Percentiles rank a stretch among this genome's conserved stretches.
Conservation (phyloP, 1,284 basidiomycete species). For the Fomes fomentarius region DNA sequence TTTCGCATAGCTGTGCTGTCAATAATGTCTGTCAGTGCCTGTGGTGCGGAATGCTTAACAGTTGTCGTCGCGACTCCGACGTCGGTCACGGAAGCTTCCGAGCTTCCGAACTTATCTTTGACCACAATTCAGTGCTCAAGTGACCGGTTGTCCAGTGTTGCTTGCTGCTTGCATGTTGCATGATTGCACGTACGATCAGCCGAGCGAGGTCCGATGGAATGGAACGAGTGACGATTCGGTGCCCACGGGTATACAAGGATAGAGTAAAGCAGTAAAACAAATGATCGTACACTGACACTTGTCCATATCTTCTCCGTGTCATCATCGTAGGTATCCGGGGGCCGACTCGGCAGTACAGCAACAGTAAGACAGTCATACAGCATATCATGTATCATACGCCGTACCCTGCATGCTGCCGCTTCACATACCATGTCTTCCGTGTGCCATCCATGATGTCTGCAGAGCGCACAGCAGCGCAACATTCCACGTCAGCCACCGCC, state of each 20-base stretch:
- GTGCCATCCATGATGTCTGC: constrained; percentile 22
- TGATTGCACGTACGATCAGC: too few species aligned
- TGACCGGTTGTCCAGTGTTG: too few species aligned
- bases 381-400: neutral
- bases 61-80: too few species aligned
- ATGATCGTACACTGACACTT: neutral
- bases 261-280: neutral
- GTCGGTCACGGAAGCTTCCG: too few species aligned
- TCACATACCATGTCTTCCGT: constrained; percentile 21
- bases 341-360: neutral
- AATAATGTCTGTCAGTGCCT: too few species aligned
- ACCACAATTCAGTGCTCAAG: too few species aligned
- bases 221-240: neutral
- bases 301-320: neutral
- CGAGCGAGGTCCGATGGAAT: too few species aligned
- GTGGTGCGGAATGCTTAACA: too few species aligned
- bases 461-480: neutral
- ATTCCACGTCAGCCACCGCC: neutral
- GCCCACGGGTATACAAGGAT: neutral
- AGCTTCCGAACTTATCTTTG: too few species aligned
- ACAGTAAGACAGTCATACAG: neutral
- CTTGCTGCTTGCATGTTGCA: too few species aligned
- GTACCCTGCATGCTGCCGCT: constrained; percentile 11
- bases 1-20: too few species aligned
- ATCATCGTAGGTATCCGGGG: neutral